Evolutionary conservation across 2,329 filamentous ascomycete genomes (phyloP).

Genomic region (Apiospora phragmitis): DNA sequence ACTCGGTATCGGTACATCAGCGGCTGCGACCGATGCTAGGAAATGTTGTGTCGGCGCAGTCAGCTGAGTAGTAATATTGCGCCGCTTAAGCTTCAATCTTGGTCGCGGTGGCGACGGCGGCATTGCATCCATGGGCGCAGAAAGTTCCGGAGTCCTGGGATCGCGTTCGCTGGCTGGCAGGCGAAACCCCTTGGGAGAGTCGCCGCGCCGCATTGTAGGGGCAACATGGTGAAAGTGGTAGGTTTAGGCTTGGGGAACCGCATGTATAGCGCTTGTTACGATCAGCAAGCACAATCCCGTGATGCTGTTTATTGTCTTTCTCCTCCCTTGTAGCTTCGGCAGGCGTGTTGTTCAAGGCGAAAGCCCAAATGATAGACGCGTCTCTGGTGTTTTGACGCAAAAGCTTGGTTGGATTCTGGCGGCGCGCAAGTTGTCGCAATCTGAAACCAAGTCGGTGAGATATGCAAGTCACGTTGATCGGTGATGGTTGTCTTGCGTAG

Average conservation of each 20-base stretch:
- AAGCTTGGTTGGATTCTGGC: background rate
- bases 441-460: background rate
- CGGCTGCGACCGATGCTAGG: constrained; percentile 65
- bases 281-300: background rate
- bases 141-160: constrained; percentile 56
- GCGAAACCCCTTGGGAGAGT: constrained; percentile 46
- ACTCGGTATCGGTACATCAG: constrained; percentile 64
- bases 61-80: constrained; percentile 49
- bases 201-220: constrained; percentile 45
- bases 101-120: constrained; percentile 52
- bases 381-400: background rate
- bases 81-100: constrained; percentile 56
- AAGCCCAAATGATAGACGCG: background rate
- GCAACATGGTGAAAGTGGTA: constrained; percentile 38
- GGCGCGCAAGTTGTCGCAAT: constrained; percentile 3
- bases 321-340: background rate
- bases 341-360: background rate
- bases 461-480: constrained; percentile 8
- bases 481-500: background rate
- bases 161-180: constrained; percentile 35
- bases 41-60: constrained; percentile 64
- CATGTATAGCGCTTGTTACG: constrained; percentile 6
- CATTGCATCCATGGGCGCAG: constrained; percentile 36
- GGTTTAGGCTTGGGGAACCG: background rate
- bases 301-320: background rate